phyloP scores from a whole-genome alignment of 768 basidiomycete species.

The Chalciporus chontae region DNA sequence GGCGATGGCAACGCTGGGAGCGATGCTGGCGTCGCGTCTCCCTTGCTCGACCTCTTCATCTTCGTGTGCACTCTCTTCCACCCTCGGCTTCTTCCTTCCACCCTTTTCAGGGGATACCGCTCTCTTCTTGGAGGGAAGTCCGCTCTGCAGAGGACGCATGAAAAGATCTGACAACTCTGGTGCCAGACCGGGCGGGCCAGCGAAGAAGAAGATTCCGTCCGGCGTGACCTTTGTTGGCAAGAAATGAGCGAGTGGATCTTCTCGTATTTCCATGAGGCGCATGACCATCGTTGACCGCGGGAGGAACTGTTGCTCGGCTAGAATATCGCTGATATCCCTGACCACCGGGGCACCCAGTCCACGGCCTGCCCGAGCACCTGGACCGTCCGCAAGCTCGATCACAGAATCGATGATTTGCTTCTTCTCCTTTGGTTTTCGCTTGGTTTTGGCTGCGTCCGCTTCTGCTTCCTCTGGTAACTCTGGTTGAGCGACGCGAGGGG shows the following conservation, averaged over 20 bases:
- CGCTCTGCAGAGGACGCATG: conserved; percentile 64
- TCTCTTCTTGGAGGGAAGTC: conserved; percentile 54
- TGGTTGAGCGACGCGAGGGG: conserved; percentile 45
- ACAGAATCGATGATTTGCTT: conserved; percentile 90
- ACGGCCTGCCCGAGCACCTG: conserved; percentile 51
- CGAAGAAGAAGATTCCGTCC: conserved; percentile 73
- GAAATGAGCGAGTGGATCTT: conserved; percentile 82
- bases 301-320: conserved; percentile 79
- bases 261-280: conserved; percentile 80
- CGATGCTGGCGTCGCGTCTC: conserved; percentile 63
- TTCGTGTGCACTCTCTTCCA: conserved; percentile 45
- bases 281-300: conserved; percentile 82
- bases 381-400: conserved; percentile 74
- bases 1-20: conserved; percentile 55
- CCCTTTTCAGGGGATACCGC: conserved; percentile 54
- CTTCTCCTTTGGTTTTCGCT: conserved; percentile 65
- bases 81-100: conserved; percentile 55
- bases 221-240: conserved; percentile 75
- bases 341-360: conserved; percentile 55
- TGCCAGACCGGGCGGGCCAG: conserved; percentile 79
- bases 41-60: conserved; percentile 67
- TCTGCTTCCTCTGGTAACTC: conserved; percentile 36
- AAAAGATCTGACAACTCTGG: conserved; percentile 84
- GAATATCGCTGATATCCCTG: conserved; percentile 62
- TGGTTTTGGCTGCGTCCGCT: conserved; percentile 33